Percentiles rank a stretch among this genome's conserved stretches.
phyloP scores from a whole-genome alignment of 805 yeast species.

The Saccharomycopsis sp. region DNA sequence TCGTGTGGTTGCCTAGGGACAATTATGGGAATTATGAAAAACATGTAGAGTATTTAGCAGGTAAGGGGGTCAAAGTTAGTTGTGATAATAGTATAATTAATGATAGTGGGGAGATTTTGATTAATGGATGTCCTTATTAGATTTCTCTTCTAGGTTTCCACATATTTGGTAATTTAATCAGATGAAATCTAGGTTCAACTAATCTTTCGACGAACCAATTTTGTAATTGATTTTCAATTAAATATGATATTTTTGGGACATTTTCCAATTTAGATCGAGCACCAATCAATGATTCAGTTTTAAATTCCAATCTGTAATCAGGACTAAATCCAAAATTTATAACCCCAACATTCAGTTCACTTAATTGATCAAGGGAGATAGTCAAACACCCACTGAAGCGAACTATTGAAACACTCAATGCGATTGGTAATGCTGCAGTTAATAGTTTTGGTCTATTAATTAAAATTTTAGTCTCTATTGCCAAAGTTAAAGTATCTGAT shows the following conservation, averaged over 20 bases:
- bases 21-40: conserved; percentile 29
- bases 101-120: conserved; percentile 25
- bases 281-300: conserved; percentile 84
- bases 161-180: conserved; percentile 73
- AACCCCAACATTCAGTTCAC: conserved; percentile 40
- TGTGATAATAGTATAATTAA: conserved; percentile 21
- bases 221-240: conserved; percentile 74
- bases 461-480: conserved; percentile 71
- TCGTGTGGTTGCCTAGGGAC: conserved; percentile 41
- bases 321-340: conserved; percentile 87
- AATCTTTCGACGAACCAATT: conserved; percentile 91
- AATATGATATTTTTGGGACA: conserved; percentile 81
- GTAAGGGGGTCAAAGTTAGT: conserved; percentile 24
- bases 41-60: conserved; percentile 23
- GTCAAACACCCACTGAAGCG: conserved; percentile 87
- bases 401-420: conserved; percentile 78
- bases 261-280: conserved; percentile 88
- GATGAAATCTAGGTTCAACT: conserved; percentile 89
- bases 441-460: conserved; percentile 77
- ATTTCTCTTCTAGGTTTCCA: conserved; percentile 72
- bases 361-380: conserved; percentile 46
- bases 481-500: conserved; percentile 79
- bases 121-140: conserved; percentile 31
- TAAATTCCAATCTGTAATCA: conserved; percentile 83
- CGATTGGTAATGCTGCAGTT: conserved; percentile 83